phyloP scores from a whole-genome alignment of 768 basidiomycete genomes.

The Psilocybe cyanescens region DNA sequence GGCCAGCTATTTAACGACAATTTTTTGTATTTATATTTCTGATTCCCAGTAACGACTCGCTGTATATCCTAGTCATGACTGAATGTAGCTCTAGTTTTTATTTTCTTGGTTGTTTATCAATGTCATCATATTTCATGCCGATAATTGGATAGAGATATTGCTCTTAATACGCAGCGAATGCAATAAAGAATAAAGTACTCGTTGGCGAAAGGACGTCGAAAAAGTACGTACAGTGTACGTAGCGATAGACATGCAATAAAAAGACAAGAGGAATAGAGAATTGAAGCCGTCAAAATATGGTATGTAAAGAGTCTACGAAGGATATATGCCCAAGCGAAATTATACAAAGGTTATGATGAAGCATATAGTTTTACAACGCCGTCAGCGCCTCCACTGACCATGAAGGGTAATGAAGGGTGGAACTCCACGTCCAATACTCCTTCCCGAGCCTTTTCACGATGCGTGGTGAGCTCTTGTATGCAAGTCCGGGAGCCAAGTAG shows the following conservation, averaged over 20 bases:
- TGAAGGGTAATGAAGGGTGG: conserved; percentile 80
- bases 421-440: conserved; percentile 90
- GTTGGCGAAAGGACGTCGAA: conserved; percentile 17
- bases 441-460: conserved; percentile 88
- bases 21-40: conserved; percentile 13
- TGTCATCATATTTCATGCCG: conserved; percentile 6
- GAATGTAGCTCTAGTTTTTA: conserved; percentile 41
- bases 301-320: conserved; percentile 39
- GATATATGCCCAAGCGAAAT: conserved; percentile 23
- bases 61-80: conserved; percentile 37
- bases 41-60: conserved; percentile 15
- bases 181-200: conserved; percentile 24
- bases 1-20: conserved; percentile 38
- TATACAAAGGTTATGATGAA: conserved; percentile 61
- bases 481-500: conserved; percentile 79
- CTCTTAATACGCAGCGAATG: conserved; percentile 10
- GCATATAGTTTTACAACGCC: conserved; percentile 92
- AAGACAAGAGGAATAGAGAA: conserved; percentile 30
- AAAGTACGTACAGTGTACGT: conserved; percentile 22
- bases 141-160: background rate
- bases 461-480: conserved; percentile 87
- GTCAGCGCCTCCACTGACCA: conserved; percentile 96
- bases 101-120: conserved; percentile 9
- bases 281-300: conserved; percentile 31
- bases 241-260: conserved; percentile 28